Conservation (phyloP, 805 yeast genomes). For the Allodekkera sacchari region DNA sequence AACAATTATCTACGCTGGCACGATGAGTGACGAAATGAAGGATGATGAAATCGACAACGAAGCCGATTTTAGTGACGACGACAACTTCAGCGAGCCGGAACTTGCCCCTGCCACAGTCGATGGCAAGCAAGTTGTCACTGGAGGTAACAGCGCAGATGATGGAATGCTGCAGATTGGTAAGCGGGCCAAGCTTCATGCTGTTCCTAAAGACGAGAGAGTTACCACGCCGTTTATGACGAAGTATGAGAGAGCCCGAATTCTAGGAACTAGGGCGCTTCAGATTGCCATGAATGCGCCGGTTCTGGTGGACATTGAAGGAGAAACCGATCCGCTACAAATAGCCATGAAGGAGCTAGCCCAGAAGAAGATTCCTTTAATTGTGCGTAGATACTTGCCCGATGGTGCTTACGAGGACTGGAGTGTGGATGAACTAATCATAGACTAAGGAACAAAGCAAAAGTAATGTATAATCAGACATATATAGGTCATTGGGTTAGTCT, state of each 20-base stretch:
- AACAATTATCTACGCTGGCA: too few relatives aligned
- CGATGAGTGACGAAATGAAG: too few relatives aligned
- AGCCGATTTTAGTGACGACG: constrained; percentile 33
- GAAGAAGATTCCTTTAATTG: constrained; percentile 88
- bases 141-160: constrained; percentile 50
- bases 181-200: constrained; percentile 45
- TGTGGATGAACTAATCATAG: constrained; percentile 93
- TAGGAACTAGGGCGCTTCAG: constrained; percentile 96
- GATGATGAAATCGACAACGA: constrained; percentile 65
- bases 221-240: constrained; percentile 99
- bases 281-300: constrained; percentile 98
- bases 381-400: constrained; percentile 94
- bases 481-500: not conserved
- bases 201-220: constrained; percentile 78
- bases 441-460: constrained; percentile 29
- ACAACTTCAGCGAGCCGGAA: constrained; percentile 33
- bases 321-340: constrained; percentile 95
- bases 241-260: constrained; percentile 94
- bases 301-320: constrained; percentile 95
- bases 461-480: not conserved
- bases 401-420: constrained; percentile 99
- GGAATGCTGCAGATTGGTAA: constrained; percentile 30
- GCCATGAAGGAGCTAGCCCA: constrained; percentile 96
- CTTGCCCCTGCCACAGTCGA: constrained; percentile 40
- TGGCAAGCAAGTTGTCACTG: constrained; percentile 64